Evolutionary conservation across 345 rosid species (phyloP).

Genomic region (Rhizophora apiculata): DNA sequence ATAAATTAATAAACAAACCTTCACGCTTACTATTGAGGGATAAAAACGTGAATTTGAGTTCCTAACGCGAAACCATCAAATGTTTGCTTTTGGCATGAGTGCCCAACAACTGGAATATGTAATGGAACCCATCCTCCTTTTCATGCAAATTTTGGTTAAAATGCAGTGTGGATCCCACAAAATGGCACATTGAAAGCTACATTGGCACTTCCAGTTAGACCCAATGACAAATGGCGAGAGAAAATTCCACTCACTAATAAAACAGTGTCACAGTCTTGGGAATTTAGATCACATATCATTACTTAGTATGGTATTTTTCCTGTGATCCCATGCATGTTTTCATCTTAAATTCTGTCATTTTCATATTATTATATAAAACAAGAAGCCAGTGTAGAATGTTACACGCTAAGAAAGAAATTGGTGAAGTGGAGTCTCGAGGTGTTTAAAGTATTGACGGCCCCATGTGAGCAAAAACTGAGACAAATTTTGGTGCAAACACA

Average conservation of each 20-base stretch:
- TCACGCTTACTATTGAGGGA: no score
- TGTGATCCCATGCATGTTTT: conserved; percentile 15
- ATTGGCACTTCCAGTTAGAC: not conserved
- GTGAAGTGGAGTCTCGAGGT: conserved; percentile 19
- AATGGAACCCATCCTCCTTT: not conserved
- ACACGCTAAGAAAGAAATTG: conserved; percentile 1
- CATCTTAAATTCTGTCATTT: not conserved
- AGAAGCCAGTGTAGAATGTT: not conserved
- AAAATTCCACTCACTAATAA: conserved; percentile 3
- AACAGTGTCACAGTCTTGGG: not conserved
- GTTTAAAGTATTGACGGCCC: conserved; percentile 3
- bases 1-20: no score
- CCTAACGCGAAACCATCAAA: not conserved
- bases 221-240: not conserved
- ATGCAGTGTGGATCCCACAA: not conserved
- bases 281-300: not conserved
- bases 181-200: conserved; percentile 5
- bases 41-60: not conserved
- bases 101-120: not conserved
- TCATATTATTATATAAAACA: not conserved
- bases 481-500: conserved; percentile 3
- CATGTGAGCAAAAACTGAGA: conserved; percentile 28
- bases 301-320: not conserved
- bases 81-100: conserved; percentile 11
- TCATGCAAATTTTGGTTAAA: not conserved